A percentile compares a stretch with the other conserved stretches of the same genome.
phyloP scores from a whole-genome alignment of 257 asterid genomes.

The Fraxinus americana region DNA sequence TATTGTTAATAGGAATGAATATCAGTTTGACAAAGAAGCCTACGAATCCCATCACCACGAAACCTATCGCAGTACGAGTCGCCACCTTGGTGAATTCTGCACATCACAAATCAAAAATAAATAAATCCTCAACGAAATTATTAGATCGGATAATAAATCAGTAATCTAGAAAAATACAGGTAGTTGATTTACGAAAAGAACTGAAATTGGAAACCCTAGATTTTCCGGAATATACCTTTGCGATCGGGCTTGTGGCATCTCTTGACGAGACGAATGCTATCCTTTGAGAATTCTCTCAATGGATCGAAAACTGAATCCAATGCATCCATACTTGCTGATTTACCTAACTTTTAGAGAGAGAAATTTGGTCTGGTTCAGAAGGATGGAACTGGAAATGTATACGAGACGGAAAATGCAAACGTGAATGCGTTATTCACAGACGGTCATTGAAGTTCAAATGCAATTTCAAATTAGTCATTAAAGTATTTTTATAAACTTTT shows the following conservation, averaged over 20 bases:
- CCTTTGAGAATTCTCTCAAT: constrained; percentile 30
- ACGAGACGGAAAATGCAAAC: not conserved
- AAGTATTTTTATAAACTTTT: too few species aligned
- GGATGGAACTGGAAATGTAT: not conserved
- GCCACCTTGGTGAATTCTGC: constrained; percentile 34
- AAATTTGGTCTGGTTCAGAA: not conserved
- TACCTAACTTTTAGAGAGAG: not conserved
- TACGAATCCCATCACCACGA: constrained; percentile 38
- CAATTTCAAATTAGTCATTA: too few species aligned
- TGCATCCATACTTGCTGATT: constrained; percentile 21
- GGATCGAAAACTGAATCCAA: constrained; percentile 31
- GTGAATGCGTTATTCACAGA: too few species aligned
- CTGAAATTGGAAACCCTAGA: not conserved
- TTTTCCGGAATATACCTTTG: constrained; percentile 21
- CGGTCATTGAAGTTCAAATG: too few species aligned
- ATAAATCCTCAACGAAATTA: not conserved
- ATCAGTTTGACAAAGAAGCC: constrained; percentile 32
- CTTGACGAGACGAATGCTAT: constrained; percentile 31
- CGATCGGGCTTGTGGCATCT: constrained; percentile 36
- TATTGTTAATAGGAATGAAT: constrained; percentile 33
- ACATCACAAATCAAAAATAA: not conserved
- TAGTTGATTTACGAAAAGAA: not conserved
- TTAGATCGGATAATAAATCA: not conserved
- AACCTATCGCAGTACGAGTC: constrained; percentile 34
- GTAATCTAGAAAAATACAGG: not conserved